These are phyloP conservation scores for Calocera viscosa DNA, from an alignment of 768 basidiomycete species.

Conservation along the genomic window DNA sequence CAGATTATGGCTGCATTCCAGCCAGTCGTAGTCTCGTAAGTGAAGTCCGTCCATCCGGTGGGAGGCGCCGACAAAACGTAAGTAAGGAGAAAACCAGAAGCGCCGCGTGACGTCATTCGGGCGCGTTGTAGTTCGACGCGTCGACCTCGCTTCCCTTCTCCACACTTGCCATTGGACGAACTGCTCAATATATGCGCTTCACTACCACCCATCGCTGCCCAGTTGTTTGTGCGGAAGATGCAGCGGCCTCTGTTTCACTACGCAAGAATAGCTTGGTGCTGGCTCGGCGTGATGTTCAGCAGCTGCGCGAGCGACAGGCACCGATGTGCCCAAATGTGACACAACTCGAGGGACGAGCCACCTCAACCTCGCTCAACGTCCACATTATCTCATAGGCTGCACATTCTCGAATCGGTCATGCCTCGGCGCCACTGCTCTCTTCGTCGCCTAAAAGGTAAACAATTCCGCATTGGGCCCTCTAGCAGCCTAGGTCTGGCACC, in stretches of 20 bases:
- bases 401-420: not conserved
- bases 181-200: too few species aligned
- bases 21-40: too few species aligned
- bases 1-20: too few species aligned
- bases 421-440: not conserved
- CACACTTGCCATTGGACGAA: too few species aligned
- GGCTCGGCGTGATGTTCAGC: not conserved
- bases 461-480: not conserved
- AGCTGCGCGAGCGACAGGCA: not conserved
- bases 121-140: too few species aligned
- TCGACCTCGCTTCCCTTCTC: too few species aligned
- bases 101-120: not conserved
- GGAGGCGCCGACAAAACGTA: not conserved
- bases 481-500: not conserved
- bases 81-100: not conserved
- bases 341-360: not conserved
- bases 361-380: not conserved
- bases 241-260: not conserved
- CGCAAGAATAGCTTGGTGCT: not conserved
- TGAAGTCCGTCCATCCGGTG: not conserved
- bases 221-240: too few species aligned
- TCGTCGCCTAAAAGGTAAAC: constrained; percentile 5
- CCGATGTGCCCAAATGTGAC: constrained; percentile 3
- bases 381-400: constrained; percentile 7
- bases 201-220: too few species aligned